Evolutionary conservation across 768 basidiomycete genomes (phyloP), one percentile per base, ranked within the genome.

Genomic region (Leucocoprinus birnbaumii): DNA sequence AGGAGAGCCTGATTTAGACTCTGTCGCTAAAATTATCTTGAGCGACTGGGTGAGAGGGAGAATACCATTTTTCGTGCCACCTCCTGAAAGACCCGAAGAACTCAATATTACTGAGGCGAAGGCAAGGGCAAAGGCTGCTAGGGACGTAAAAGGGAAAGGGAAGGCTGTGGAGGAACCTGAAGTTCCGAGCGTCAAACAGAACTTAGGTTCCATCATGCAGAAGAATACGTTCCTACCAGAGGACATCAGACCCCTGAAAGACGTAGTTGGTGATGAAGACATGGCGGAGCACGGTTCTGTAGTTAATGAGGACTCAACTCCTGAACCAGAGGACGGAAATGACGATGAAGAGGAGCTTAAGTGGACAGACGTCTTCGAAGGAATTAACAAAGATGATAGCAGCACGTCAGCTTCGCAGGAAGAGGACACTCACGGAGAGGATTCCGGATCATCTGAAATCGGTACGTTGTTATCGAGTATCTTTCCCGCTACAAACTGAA

Each of bases 21-120:
- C 89, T 3, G 94, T 95, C 25, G 89, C 96, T 26, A 98, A 95
- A 75, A 95, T 99, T 68, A 75, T 98, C 45, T 71, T 99, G 64
- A 91, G 87, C 68, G 97, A 98, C 68, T 98, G 96, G 96, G 94
- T 98, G 56, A 78, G 97, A 44, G 97, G 96, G 7, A 88, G 93
- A 62, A 96, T 99, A 65, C 97, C 97, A 18, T 99, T 86, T 78
- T 99, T 98, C 65, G 94, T 94, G 35, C 67, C 88, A 11, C 97
- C 97, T 13, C 96, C 96, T 53, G 93, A 92, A 67, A 75, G 90
- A 55, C 66, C 89, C 8, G 84, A 85, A 59, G 86, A 83, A 61
- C 71, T 88, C 55, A 89, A 89, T 64, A 75, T 73, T 63, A 73
- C 73, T 11, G 88, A 87, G 72, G 85, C 80, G 58, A 80, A 77